Percentiles rank a stretch among this genome's conserved stretches.
These are phyloP conservation scores for Ogataea trehaloabstinens DNA, from an alignment of 805 yeast genomes.

Conservation along the genomic window DNA sequence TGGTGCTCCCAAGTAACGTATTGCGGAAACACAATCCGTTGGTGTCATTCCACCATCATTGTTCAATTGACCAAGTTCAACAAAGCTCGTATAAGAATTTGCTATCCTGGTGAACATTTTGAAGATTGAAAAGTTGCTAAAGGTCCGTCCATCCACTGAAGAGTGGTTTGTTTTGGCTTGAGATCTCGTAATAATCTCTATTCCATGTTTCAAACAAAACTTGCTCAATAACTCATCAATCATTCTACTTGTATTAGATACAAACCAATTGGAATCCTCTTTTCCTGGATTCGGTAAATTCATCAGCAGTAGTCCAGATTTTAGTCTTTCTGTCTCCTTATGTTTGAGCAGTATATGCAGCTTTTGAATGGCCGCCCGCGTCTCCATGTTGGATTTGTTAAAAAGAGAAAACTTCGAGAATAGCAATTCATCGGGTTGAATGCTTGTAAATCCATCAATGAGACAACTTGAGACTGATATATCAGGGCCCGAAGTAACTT, in stretches of 20 bases:
- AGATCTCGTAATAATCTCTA: conserved; percentile 28
- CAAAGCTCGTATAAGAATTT: conserved; percentile 25
- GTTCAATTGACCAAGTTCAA: conserved; percentile 15
- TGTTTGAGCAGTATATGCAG: conserved; percentile 22
- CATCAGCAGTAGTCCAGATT: conserved; percentile 18
- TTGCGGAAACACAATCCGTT: conserved; percentile 24
- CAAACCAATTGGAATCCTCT: conserved; percentile 19
- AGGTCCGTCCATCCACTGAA: conserved; percentile 30
- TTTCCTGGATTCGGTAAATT: conserved; percentile 1
- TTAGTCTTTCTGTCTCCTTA: conserved; percentile 19
- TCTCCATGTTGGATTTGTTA: conserved; percentile 4
- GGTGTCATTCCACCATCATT: conserved; percentile 17
- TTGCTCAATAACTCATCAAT: conserved; percentile 32
- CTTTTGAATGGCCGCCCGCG: conserved; percentile 17
- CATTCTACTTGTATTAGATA: conserved; percentile 24
- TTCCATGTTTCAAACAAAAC: conserved; percentile 23
- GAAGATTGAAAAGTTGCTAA: conserved; percentile 23
- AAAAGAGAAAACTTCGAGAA: conserved; percentile 9
- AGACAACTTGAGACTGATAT: conserved; percentile 4
- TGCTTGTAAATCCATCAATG: conserved; percentile 6
- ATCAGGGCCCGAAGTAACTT: conserved; percentile 1
- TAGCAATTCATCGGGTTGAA: conserved; percentile 2
- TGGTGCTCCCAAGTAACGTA: conserved; percentile 17
- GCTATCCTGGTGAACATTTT: conserved; percentile 27
- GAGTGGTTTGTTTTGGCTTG: conserved; percentile 20